Evolutionary conservation across 2,329 filamentous ascomycete genomes (phyloP), one percentile per base, ranked within the genome.

Genomic region (Clonostachys rosea): DNA sequence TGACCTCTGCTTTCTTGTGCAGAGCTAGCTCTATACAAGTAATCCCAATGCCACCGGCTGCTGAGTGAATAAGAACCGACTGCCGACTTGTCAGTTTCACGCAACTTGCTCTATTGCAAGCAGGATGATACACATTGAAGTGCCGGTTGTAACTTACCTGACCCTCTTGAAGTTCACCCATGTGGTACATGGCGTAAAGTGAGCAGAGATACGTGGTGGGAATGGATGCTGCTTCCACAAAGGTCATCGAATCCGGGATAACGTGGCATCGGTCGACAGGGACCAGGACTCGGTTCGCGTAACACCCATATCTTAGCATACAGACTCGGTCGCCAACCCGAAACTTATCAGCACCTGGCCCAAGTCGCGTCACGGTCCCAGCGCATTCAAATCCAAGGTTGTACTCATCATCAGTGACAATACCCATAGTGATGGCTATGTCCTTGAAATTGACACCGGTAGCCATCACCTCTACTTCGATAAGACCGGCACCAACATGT

Each of bases 271-370:
- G 35, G 12, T 16, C 35, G 35, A 37, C 35, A 37, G 35, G 35
- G 5, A 37, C 35, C 35, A 13, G 35, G 12, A 54, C 58, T 43
- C 49, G 58, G 7, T 58, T 66, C 7, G 46, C 62, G 59, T 46
- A 58, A 40, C 46, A 50, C 7, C 53, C 49, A 9, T 45, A 34
- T 20, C 24, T 35, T 46, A 52, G 17, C 44, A 59, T 55, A 20
- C 59, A 51, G 10, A 68, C 60, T 3, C 60, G 49, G 39, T 65
- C 55, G 3, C 70, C 71, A 0, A 58, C 41, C 0, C 52, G 48
- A 7, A 73, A 56, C 4, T 53, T 34, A 16, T 49, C 44, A 14
- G 51, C 51, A 7, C 44, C 36, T 0, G 64, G 34, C 1, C 59
- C 58, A 8, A 65, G 58, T 1, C 55, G 51, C 14, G 50, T 55